Base-by-base conservation (phyloP, 2,329 filamentous ascomycete genomes). In the Mycogone perniciosa region DNA sequence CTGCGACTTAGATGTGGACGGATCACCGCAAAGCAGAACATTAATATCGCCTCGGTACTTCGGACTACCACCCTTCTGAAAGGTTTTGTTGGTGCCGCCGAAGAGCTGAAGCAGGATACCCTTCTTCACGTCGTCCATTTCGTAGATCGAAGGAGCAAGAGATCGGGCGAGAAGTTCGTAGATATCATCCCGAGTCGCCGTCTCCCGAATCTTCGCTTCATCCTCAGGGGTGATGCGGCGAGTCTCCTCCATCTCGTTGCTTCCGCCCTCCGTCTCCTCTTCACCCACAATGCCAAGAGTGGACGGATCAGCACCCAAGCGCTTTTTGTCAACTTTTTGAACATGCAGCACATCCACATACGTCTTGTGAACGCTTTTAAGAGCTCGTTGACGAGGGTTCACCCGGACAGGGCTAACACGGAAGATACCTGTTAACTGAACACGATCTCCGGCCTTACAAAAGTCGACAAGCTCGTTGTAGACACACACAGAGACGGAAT, bases 61-160 rank as follows among this genome's bases (percentile, higher is more conserved):
- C 6, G 93, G 93, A 63, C 88, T 96, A 52, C 91, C 93, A 50
- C 93, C 93, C 70, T 96, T 97, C 53, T 95, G 82, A 68, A 99
- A 99, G 1, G 88, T 89, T 73, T 99, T 99, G 76, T 99, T 99
- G 33, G 93, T 96, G 51, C 93, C 93, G 35, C 93, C 92, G 65
- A 99, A 99, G 38, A 99, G 81, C 64, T 99, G 93, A 4, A 99
- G 82, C 8, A 99, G 76, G 55, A 99, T 96, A 8, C 93, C 93
- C 72, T 99, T 99, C 77, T 99, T 99, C 44, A 97, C 90, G 62
- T 99, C 93, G 59, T 99, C 93, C 84, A 95, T 88, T 70, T 99
- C 93, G 72, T 95, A 96, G 62, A 99, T 86, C 53, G 91, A 96
- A 10, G 93, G 93, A 2, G 93, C 93, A 30, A 99, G 76, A 1